A percentile compares a stretch with the other conserved stretches of the same genome.
These are phyloP conservation scores for Lobosporangium transversale DNA, from an alignment of 192 early-diverging fungal genomes.

Conservation along the genomic window DNA sequence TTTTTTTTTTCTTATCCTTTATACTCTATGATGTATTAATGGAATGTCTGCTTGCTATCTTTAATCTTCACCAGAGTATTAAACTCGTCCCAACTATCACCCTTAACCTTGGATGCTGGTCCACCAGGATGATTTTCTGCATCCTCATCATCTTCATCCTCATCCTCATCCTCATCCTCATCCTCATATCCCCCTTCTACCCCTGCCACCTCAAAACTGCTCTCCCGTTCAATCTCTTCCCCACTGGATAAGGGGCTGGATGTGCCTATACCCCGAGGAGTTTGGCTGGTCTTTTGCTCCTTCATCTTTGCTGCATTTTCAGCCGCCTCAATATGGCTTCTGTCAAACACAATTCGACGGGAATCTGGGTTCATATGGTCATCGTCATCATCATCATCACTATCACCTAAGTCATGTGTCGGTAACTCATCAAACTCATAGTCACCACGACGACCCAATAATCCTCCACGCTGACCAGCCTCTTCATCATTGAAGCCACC, in stretches of 20 bases:
- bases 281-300: constrained; percentile 2
- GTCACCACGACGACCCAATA: constrained; percentile 44
- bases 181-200: constrained; percentile 21
- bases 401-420: constrained; percentile 41
- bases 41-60: constrained; percentile 9
- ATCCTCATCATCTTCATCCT: constrained; percentile 35
- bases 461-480: constrained; percentile 38
- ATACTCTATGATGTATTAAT: not conserved
- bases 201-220: constrained; percentile 44
- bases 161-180: constrained; percentile 22
- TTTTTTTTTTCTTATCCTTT: too few species aligned
- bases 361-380: constrained; percentile 12
- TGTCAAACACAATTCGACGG: constrained; percentile 36
- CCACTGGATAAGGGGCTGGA: constrained; percentile 40
- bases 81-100: constrained; percentile 48
- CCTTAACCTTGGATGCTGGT: constrained; percentile 25
- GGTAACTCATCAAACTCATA: constrained; percentile 51
- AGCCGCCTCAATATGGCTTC: constrained; percentile 8
- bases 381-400: constrained; percentile 33
- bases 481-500: constrained; percentile 34
- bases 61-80: constrained; percentile 36
- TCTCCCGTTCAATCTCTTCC: constrained; percentile 51
- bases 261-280: not conserved
- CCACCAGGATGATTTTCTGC: constrained; percentile 26
- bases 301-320: constrained; percentile 6